Conservation (phyloP, 106 monocot genomes). For the Dendrobium chrysotoxum region DNA sequence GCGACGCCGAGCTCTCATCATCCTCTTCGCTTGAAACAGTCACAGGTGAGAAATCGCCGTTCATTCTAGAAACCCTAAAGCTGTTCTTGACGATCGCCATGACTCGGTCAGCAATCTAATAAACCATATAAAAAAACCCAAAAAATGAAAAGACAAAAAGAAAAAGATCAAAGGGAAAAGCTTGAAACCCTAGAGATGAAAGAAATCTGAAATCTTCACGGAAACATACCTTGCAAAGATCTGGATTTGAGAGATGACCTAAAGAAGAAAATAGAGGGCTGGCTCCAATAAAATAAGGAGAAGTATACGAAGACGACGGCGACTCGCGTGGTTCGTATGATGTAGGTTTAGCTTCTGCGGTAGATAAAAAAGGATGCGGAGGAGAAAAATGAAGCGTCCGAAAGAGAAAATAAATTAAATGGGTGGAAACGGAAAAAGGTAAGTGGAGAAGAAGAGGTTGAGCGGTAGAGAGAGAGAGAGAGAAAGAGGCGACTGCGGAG, state of each 20-base stretch:
- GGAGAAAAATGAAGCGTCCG: slow-evolving; percentile 7
- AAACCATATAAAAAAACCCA: background rate
- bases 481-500: slow-evolving; percentile 1
- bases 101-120: background rate
- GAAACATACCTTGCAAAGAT: background rate
- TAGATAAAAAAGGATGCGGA: slow-evolving; percentile 10
- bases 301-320: slow-evolving; percentile 31
- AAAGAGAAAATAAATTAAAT: slow-evolving; percentile 12
- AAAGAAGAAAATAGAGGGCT: slow-evolving; percentile 8
- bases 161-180: background rate
- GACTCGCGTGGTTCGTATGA: slow-evolving; percentile 34
- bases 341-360: slow-evolving; percentile 7
- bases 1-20: slow-evolving; percentile 11
- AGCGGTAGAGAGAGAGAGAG: slow-evolving; percentile 2
- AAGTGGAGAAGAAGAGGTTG: background rate
- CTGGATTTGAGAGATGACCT: slow-evolving; percentile 8
- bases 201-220: background rate
- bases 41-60: slow-evolving; percentile 23
- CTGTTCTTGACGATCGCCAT: slow-evolving; percentile 53
- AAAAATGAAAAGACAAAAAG: background rate
- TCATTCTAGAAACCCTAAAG: slow-evolving; percentile 27
- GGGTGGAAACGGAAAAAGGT: slow-evolving; percentile 7
- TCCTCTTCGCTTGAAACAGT: slow-evolving; percentile 30
- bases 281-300: background rate
- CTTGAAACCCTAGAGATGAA: slow-evolving; percentile 6